These are phyloP conservation scores for Coniochaeta sp. DNA, from an alignment of 2,329 filamentous ascomycete species.

Conservation along the genomic window DNA sequence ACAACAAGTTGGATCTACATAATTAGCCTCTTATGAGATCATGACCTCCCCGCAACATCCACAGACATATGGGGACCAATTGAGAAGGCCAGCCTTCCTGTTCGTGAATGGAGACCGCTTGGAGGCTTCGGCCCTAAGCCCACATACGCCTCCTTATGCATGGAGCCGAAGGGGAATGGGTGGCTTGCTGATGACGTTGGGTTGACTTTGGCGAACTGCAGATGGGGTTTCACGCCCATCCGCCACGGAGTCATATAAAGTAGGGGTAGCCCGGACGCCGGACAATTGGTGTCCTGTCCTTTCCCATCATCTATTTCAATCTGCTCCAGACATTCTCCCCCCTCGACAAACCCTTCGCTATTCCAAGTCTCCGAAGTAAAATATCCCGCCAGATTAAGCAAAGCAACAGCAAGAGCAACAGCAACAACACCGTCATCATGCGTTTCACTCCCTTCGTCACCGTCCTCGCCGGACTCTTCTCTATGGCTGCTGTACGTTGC, in stretches of 20 bases:
- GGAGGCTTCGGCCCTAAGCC: too few relatives aligned
- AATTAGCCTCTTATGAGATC: neutral
- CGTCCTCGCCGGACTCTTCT: constrained; percentile 22
- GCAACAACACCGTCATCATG: constrained; percentile 27
- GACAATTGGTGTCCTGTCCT: neutral
- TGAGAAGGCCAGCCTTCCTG: neutral
- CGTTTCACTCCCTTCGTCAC: constrained; percentile 32
- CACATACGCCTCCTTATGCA: neutral
- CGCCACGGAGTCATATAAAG: neutral
- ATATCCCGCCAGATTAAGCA: too few relatives aligned
- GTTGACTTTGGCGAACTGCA: neutral
- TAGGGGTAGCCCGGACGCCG: neutral
- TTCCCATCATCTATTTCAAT: neutral
- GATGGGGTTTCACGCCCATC: neutral
- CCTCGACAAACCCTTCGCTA: neutral
- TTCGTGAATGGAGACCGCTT: neutral
- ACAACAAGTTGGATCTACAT: too few relatives aligned
- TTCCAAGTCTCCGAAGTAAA: neutral
- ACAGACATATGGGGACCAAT: neutral
- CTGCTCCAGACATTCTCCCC: neutral
- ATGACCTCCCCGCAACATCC: neutral
- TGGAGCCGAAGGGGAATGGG: neutral
- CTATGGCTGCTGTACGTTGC: constrained; percentile 18
- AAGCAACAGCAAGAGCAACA: constrained; percentile 6
- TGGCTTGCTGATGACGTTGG: neutral